Percentiles rank a stretch among this genome's conserved stretches.
Conservation (phyloP, 306 rosid species). For the Begonia fuchsioides region DNA sequence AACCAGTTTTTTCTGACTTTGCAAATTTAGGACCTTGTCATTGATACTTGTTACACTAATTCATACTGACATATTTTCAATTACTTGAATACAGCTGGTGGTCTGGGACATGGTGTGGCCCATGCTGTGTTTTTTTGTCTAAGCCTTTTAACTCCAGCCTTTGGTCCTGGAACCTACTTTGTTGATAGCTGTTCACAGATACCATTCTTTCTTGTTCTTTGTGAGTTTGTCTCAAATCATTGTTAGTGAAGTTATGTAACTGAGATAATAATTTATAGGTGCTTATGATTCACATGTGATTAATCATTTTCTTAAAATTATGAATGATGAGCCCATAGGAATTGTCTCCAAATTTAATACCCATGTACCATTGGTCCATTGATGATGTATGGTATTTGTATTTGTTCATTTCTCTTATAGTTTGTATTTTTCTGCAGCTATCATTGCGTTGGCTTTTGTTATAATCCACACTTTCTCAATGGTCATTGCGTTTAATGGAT, state of each 20-base stretch:
- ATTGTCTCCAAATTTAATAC: too few species aligned
- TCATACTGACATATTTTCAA: slow-evolving; percentile 9
- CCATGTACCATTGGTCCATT: too few species aligned
- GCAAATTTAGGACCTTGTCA: background rate
- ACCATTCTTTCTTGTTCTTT: slow-evolving; percentile 80
- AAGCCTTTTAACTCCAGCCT: slow-evolving; percentile 87
- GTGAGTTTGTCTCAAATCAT: slow-evolving; percentile 27
- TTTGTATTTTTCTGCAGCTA: slow-evolving; percentile 36
- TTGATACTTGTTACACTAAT: background rate
- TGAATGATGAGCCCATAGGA: too few species aligned
- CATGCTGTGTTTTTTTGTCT: slow-evolving; percentile 98
- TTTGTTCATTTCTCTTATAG: slow-evolving; percentile 30
- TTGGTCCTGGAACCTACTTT: slow-evolving; percentile 84
- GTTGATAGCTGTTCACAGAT: slow-evolving; percentile 58
- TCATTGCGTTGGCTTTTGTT: slow-evolving; percentile 78
- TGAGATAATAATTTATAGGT: too few species aligned
- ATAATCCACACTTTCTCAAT: slow-evolving; percentile 90
- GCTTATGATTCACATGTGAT: too few species aligned
- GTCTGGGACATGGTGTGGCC: slow-evolving; percentile 89
- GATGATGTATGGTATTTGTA: too few species aligned
- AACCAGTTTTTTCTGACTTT: too few species aligned
- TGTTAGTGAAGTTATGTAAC: too few species aligned
- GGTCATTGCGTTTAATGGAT: slow-evolving; percentile 90
- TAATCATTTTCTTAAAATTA: too few species aligned
- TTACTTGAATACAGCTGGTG: slow-evolving; percentile 60